Percentiles rank a stretch among this genome's conserved stretches.
Conservation (phyloP, 2,329 filamentous ascomycete species). For the Pseudogymnoascus verrucosus region DNA sequence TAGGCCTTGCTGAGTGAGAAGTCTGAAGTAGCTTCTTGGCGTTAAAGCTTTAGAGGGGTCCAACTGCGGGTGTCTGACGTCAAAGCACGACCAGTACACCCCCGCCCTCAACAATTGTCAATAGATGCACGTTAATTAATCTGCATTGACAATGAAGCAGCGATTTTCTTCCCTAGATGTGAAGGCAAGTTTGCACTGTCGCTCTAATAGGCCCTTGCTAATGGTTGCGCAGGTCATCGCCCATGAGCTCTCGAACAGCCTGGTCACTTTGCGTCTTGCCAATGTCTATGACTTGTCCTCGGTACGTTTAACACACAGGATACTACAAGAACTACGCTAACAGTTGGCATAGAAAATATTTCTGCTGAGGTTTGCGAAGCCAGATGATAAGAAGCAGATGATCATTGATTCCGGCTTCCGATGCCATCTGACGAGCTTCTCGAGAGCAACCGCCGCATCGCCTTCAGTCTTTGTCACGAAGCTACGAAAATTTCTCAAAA, state of each 20-base stretch:
- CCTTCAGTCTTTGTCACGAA: constrained; percentile 81
- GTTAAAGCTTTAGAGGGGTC: constrained; percentile 2
- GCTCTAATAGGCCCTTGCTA: background rate
- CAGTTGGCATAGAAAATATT: constrained; percentile 62
- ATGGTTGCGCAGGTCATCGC: constrained; percentile 64
- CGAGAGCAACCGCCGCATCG: constrained; percentile 73
- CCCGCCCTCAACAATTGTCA: background rate
- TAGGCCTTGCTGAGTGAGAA: background rate
- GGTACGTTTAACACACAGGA: constrained; percentile 30
- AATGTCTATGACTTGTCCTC: constrained; percentile 97
- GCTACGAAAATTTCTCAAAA: constrained; percentile 81
- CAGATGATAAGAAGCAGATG: constrained; percentile 79
- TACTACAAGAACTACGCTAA: constrained; percentile 12
- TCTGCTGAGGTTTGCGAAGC: constrained; percentile 89
- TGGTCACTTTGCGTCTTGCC: constrained; percentile 72
- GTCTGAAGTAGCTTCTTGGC: background rate
- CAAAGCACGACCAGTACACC: constrained; percentile 7
- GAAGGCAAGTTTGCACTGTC: constrained; percentile 40
- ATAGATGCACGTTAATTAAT: constrained; percentile 8
- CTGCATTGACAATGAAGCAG: constrained; percentile 56
- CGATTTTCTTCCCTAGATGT: constrained; percentile 73
- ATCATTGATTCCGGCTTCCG: constrained; percentile 93
- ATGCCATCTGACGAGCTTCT: constrained; percentile 87
- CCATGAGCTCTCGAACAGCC: constrained; percentile 73
- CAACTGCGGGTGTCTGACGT: constrained; percentile 9